Conservation (phyloP, 2,329 filamentous ascomycete genomes). For the Colletotrichum aenigma region DNA sequence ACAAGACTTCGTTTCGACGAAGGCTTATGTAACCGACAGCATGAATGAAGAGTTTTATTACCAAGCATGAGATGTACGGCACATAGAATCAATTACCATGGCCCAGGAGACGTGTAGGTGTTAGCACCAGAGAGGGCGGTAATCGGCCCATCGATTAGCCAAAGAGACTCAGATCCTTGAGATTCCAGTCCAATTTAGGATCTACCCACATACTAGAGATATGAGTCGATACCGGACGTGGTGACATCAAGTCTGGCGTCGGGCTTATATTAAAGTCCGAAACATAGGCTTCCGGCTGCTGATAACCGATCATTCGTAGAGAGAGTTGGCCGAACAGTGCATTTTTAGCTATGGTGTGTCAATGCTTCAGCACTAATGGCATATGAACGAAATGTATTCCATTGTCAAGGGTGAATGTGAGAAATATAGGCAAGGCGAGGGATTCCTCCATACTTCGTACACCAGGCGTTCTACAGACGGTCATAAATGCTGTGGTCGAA, state of each 20-base stretch:
- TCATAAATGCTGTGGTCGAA: background rate
- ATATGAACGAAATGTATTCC: no score
- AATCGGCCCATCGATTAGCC: background rate
- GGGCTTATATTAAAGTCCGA: background rate
- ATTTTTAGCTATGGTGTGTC: background rate
- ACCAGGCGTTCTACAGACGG: background rate
- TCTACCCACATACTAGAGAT: background rate
- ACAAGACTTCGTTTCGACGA: background rate
- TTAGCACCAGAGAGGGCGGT: background rate
- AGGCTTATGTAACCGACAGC: background rate
- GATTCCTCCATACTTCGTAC: background rate
- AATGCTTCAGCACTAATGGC: background rate
- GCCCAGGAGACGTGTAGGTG: background rate
- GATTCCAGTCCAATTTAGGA: background rate
- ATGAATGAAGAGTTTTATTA: background rate
- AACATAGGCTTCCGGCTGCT: background rate
- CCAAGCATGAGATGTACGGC: background rate
- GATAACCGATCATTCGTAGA: background rate
- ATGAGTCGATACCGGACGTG: background rate
- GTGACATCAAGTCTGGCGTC: background rate
- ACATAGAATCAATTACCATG: background rate
- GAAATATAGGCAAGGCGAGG: background rate
- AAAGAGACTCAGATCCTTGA: background rate
- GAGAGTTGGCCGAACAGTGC: background rate
- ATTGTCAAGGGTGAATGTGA: background rate